These are phyloP conservation scores for Pleurotus sapidus DNA, from an alignment of 768 basidiomycete genomes.

Conservation along the genomic window DNA sequence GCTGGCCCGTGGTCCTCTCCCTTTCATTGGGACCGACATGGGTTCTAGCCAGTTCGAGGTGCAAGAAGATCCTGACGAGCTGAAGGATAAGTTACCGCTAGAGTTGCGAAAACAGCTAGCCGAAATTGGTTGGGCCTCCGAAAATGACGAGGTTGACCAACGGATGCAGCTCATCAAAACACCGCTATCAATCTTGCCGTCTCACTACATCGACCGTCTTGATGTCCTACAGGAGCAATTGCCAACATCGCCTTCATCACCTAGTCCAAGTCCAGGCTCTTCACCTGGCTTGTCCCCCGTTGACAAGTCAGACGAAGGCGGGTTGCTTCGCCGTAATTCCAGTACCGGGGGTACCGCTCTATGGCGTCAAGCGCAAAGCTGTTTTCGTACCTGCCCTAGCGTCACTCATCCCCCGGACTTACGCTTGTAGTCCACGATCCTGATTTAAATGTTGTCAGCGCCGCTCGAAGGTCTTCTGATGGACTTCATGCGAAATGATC, in stretches of 20 bases:
- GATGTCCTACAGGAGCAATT: conserved; percentile 29
- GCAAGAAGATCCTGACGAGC: conserved; percentile 48
- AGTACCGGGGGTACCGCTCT: conserved; percentile 43
- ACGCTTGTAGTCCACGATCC: conserved; percentile 50
- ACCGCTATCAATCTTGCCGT: conserved; percentile 65
- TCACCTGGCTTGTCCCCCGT: conserved; percentile 21
- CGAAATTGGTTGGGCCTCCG: conserved; percentile 75
- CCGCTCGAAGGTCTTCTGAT: conserved; percentile 54
- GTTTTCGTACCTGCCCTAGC: conserved; percentile 66
- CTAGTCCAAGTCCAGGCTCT: conserved; percentile 27
- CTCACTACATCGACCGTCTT: conserved; percentile 50
- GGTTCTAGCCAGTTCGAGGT: conserved; percentile 59
- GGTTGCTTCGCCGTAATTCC: conserved; percentile 51
- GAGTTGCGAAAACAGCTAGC: conserved; percentile 65
- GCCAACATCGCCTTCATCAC: conserved; percentile 23
- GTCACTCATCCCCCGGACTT: conserved; percentile 50
- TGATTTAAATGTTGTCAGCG: conserved; percentile 50
- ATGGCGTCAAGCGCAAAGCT: conserved; percentile 53
- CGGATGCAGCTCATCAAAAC: conserved; percentile 57
- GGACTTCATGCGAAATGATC: conserved; percentile 75
- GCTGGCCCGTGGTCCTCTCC: conserved; percentile 63
- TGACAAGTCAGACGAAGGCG: conserved; percentile 24
- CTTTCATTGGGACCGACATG: conserved; percentile 75
- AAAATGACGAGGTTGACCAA: conserved; percentile 52
- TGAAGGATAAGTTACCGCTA: conserved; percentile 52